Base-by-base conservation (phyloP, 345 rosid genomes). In the Hibiscus syriacus region DNA sequence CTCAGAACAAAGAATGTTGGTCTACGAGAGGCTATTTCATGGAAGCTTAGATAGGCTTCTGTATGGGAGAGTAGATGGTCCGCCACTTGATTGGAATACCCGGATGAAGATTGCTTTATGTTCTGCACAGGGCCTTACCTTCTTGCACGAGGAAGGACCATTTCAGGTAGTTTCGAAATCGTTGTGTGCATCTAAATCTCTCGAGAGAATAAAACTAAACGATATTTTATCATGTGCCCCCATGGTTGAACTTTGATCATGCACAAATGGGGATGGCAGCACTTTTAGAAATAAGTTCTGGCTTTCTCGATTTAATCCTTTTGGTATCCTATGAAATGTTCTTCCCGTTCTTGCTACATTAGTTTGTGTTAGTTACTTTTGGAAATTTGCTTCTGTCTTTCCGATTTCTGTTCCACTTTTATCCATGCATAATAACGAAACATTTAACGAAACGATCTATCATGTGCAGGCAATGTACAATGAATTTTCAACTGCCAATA, bases 61-160 rank as follows among this genome's bases (percentile, higher is more conserved):
- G 0, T 87, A 87, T 22, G 96, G 89, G 38, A 88, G 99, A 80
- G 82, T 88, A 5, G 97, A 91, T 73, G 99, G 98, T 10, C 98
- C 98, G 11, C 90, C 86, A 0, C 77, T 94, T 73, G 99, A 91
- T 80, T 94, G 99, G 99, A 94, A 91, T 71, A 84, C 92, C 29
- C 82, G 99, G 74, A 85, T 88, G 88, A 94, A 91, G 79, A 87
- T 91, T 30, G 93, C 97, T 54, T 71, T 91, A 36, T 86, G 92
- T 73, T 92, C 98, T 64, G 95, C 98, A 29, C 97, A 84, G 57
- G 99, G 96, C 52, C 85, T 94, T 53, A 73, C 96, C 27, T 94
- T 89, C 83, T 87, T 94, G 83, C 99, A 94, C 25, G 99, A 94
- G 77, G 99, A 94, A 78, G 99, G 99, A 20, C 99, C 99, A 29